Evolutionary conservation across 2,329 filamentous ascomycete species (phyloP), one percentile per base, ranked within the genome.

Genomic region (Didymella pinodella): DNA sequence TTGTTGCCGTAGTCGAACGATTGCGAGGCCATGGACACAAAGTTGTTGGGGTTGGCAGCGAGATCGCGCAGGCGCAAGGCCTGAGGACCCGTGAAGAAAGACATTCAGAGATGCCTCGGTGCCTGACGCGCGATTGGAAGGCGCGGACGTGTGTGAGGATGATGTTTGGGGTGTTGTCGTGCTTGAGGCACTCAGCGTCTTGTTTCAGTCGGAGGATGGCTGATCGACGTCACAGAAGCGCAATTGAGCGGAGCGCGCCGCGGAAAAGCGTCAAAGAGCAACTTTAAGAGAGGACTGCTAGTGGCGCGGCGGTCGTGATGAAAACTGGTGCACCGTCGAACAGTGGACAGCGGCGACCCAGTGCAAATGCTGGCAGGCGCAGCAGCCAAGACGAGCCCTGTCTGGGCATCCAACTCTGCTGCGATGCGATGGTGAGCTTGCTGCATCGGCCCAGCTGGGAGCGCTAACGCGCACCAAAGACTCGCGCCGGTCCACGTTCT

Each of bases 21-120:
- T 58, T 71, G 73, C 45, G 67, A 65, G 65, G 67, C 71, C 74
- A 75, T 77, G 65, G 72, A 65, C 45, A 71, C 62, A 52, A 77
- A 74, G 36, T 68, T 45, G 49, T 70, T 45, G 26, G 72, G 59
- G 25, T 36, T 48, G 34, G 64, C 16, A 18, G 60, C 55, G 45
- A 72, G 64, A 53, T 60, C 65, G 60, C 74, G 74, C 68, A 76
- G 69, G 61, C 80, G 78, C 61, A 76, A 59, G 34, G 74, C 74
- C 68, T 72, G 70, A 20, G 72, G 64, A 57, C 65, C 64, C 18
- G 63, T 54, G 63, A 75, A 75, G 59, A 74, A 70, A 41, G 72
- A 50, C 75, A 76, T 76, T 5, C 58, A 44, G 51, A 54, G 26
- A 40, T 63, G 59, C 55, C 36, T 31, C 25, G 47, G 56, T 43